Evolutionary conservation across 805 yeast genomes (phyloP), one percentile per base, ranked within the genome.

Genomic region (Priceomyces fermenticarens): DNA sequence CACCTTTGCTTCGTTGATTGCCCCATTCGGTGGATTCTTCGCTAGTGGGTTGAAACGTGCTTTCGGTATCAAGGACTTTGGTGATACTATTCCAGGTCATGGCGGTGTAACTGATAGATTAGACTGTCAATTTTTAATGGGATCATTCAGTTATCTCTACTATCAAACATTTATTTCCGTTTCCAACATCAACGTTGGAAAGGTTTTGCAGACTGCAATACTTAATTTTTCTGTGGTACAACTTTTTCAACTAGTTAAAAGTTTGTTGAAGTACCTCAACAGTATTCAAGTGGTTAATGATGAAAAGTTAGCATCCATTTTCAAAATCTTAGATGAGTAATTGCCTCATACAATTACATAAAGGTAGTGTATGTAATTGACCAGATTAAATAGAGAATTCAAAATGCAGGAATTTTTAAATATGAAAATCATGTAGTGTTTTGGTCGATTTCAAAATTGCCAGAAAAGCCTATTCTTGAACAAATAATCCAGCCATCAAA

Each of bases 51-150:
- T 93, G 53, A 93, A 93, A 71, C 81, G 99, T 65, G 88, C 98
- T 10, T 90, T 93, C 68, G 87, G 91, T 57, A 89, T 90, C 41
- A 93, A 93, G 67, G 99, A 93, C 65, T 93, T 93, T 57, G 99
- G 98, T 51, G 95, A 91, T 58, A 91, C 98, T 8, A 93, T 93
- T 52, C 99, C 99, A 11, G 99, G 99, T 26, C 99, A 93, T 60
- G 99, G 99, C 48, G 99, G 99, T 52, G 83, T 93, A 51, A 90
- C 97, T 17, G 99, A 93, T 62, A 79, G 99, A 67, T 83, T 93
- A 72, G 99, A 93, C 67, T 93, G 99, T 67, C 98, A 93, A 67
- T 93, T 91, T 60, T 72, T 93, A 53, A 93, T 93, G 98, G 99
- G 99, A 10, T 87, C 95, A 30, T 93, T 93, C 60, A 78, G 93